A percentile compares a stretch with the other conserved stretches of the same genome.
Conservation (phyloP, 2,329 filamentous ascomycete genomes). For the Cercospora sp. region DNA sequence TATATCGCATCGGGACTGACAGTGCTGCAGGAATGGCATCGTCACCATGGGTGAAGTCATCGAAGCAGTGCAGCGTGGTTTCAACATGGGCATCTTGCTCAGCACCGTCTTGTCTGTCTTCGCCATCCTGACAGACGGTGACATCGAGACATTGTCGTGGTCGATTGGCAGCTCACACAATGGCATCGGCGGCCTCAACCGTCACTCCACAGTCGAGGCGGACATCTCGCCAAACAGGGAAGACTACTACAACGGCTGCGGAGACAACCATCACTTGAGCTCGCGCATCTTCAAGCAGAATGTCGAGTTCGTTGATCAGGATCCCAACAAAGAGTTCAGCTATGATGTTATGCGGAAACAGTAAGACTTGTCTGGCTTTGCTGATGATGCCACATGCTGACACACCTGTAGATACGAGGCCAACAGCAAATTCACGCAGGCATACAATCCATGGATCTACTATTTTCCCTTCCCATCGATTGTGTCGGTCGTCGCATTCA, state of each 20-base stretch:
- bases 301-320: slow-evolving; percentile 27
- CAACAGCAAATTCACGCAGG: slow-evolving; percentile 26
- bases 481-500: slow-evolving; percentile 34
- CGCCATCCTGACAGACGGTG: slow-evolving; percentile 35
- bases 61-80: slow-evolving; percentile 35
- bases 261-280: slow-evolving; percentile 38
- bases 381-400: slow-evolving; percentile 7
- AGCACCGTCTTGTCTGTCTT: slow-evolving; percentile 41
- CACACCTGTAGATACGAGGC: slow-evolving; percentile 14
- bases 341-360: slow-evolving; percentile 34
- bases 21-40: not conserved
- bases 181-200: slow-evolving; percentile 33
- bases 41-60: slow-evolving; percentile 40
- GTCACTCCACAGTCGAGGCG: slow-evolving; percentile 36
- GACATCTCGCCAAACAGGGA: slow-evolving; percentile 37
- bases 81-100: slow-evolving; percentile 44
- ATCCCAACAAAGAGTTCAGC: slow-evolving; percentile 31
- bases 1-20: too few species aligned
- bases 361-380: slow-evolving; percentile 17
- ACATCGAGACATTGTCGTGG: slow-evolving; percentile 32
- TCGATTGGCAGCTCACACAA: slow-evolving; percentile 32
- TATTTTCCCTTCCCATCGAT: slow-evolving; percentile 40
- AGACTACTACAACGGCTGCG: slow-evolving; percentile 41
- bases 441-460: slow-evolving; percentile 38
- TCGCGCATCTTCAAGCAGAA: slow-evolving; percentile 37